Evolutionary conservation across 257 asterid genomes (phyloP).

Genomic region (Striga asiatica): DNA sequence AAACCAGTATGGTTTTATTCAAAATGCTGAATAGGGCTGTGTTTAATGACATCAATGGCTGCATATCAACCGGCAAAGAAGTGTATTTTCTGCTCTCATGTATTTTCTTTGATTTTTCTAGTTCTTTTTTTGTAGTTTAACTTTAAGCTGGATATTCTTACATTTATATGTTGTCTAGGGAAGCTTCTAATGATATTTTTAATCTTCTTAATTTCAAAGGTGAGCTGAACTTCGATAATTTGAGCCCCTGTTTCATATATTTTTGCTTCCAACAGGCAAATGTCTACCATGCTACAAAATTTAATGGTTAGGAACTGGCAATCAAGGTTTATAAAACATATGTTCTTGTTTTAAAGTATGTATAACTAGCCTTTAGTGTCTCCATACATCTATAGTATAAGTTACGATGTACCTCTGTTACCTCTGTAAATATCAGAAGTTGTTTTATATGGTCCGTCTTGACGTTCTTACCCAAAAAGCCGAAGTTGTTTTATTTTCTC

Average conservation of each 20-base stretch:
- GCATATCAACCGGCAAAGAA: conserved; percentile 99
- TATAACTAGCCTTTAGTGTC: conserved; percentile 12
- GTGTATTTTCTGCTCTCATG: conserved; percentile 27
- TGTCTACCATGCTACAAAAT: conserved; percentile 89
- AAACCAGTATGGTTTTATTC: conserved; percentile 93
- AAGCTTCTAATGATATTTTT: conserved; percentile 7
- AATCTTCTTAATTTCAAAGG: background rate
- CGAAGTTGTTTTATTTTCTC: background rate
- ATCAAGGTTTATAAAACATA: conserved; percentile 93
- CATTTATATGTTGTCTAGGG: too few relatives aligned
- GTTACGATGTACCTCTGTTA: background rate
- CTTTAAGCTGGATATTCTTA: too few relatives aligned
- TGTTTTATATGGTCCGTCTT: too few relatives aligned
- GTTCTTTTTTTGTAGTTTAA: background rate
- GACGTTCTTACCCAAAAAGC: background rate
- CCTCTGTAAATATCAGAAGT: background rate
- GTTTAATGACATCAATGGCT: conserved; percentile 84
- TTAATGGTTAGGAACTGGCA: conserved; percentile 80
- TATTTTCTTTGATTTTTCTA: background rate
- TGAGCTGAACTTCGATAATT: too few relatives aligned
- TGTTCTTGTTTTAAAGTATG: conserved; percentile 84
- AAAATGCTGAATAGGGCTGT: conserved; percentile 81
- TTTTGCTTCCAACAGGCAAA: conserved; percentile 53
- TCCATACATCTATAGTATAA: conserved; percentile 3
- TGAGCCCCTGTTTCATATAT: conserved; percentile 1